Conservation (phyloP, 2,329 filamentous ascomycete species). For the Aspergillus sp. region DNA sequence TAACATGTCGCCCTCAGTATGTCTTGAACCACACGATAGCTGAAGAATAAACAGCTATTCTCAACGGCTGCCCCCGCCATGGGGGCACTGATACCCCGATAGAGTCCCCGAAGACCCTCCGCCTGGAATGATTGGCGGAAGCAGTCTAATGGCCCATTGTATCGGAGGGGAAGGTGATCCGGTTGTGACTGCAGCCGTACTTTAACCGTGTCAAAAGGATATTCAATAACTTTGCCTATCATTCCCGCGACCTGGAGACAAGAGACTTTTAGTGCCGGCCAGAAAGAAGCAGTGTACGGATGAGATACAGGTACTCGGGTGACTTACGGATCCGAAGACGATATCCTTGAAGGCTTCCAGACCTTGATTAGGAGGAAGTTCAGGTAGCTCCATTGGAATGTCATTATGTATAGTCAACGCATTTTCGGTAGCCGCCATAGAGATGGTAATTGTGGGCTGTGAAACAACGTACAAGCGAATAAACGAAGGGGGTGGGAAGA, state of each 20-base stretch:
- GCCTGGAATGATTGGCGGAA: constrained; percentile 79
- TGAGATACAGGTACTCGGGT: not conserved
- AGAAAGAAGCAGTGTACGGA: not conserved
- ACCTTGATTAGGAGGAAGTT: constrained; percentile 48
- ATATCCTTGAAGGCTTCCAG: constrained; percentile 81
- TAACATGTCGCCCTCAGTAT: constrained; percentile 66
- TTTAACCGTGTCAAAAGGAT: constrained; percentile 98
- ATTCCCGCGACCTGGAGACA: constrained; percentile 70
- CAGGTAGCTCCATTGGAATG: constrained; percentile 41
- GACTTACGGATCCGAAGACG: constrained; percentile 76
- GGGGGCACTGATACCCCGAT: constrained; percentile 89
- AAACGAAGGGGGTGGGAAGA: constrained; percentile 1
- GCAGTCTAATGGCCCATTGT: constrained; percentile 86
- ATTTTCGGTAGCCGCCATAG: constrained; percentile 41
- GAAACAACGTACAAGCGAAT: constrained; percentile 3
- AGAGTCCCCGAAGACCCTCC: constrained; percentile 79
- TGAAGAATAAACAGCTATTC: constrained; percentile 89
- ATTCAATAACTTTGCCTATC: constrained; percentile 94
- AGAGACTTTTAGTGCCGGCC: not conserved
- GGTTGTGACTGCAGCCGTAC: constrained; percentile 96
- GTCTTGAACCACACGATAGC: constrained; percentile 68
- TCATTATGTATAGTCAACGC: constrained; percentile 39
- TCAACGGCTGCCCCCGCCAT: constrained; percentile 88
- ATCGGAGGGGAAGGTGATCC: constrained; percentile 75
- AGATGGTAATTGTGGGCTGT: constrained; percentile 15